A percentile compares a stretch with the other conserved stretches of the same genome.
These are phyloP conservation scores for Salicornia ramosissima DNA, from an alignment of 148 eudicot genomes.

Conservation along the genomic window DNA sequence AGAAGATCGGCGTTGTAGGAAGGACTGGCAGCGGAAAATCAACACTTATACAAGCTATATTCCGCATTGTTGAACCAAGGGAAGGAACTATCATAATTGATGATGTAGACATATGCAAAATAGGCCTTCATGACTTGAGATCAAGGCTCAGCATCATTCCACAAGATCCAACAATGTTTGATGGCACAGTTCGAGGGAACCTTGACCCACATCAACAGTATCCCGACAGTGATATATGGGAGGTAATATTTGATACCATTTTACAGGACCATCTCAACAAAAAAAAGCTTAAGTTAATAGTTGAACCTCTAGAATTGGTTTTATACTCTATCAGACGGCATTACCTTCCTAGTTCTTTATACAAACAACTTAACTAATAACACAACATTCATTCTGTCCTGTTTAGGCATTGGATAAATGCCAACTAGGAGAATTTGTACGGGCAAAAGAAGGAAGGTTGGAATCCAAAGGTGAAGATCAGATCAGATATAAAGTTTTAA, in stretches of 20 bases:
- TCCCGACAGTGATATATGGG: constrained; percentile 77
- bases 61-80: constrained; percentile 76
- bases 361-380: background rate
- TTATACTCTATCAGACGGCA: too few species aligned
- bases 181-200: constrained; percentile 87
- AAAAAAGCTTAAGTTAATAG: too few species aligned
- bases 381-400: background rate
- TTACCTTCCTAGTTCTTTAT: background rate
- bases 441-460: constrained; percentile 72
- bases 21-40: constrained; percentile 98
- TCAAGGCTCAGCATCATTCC: constrained; percentile 93
- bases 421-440: constrained; percentile 71
- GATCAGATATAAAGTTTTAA: background rate
- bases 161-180: constrained; percentile 98
- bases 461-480: constrained; percentile 54
- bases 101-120: constrained; percentile 64
- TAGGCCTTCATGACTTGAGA: constrained; percentile 92
- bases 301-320: too few species aligned
- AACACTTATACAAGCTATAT: constrained; percentile 89
- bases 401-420: constrained; percentile 86
- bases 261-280: too few species aligned
- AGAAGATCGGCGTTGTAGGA: constrained; percentile 91
- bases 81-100: constrained; percentile 81
- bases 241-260: constrained; percentile 57
- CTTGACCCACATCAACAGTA: constrained; percentile 80